Base-by-base conservation (phyloP, 139 green algal species). In the Tetradesmus obliquus region DNA sequence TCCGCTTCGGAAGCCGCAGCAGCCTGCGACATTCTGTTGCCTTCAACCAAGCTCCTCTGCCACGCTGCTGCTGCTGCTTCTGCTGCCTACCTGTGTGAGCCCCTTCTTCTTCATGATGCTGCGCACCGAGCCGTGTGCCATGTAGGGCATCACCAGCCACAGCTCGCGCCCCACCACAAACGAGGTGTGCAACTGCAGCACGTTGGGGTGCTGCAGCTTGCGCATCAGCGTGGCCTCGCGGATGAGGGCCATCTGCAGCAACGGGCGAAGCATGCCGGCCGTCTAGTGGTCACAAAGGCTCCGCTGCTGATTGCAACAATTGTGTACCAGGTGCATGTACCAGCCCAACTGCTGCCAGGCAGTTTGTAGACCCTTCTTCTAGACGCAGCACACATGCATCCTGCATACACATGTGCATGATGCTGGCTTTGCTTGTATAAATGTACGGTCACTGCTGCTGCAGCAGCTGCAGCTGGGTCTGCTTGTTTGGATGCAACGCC, bases 81-180 rank as follows among this genome's bases (percentile, higher is more conserved):
- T 58, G 79, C n/a, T 17, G n/a, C 74, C n/a, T 3, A 82, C 74
- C 74, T 82, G n/a, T 82, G n/a, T 15, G 1, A 82, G 24, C 0
- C n/a, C 74, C n/a, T 80, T 1, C 55, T 66, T 54, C n/a, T 76
- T 80, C 57, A 89, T 76, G 62, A 80, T 55, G 58, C 22, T 76
- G 22, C 24, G 20, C 85, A 69, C 86, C 10, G 45, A 66, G 55
- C 62, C 24, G 54, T 98, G 96, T 6, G 94, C 66, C 8, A 98
- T 93, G 83, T 96, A 98, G 1, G 97, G 97, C 96, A 98, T 97
- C 13, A 99, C 97, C 95, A 99, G 98, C 97, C 97, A 99, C 84
- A 99, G 93, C 87, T 98, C 95, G 58, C 98, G 91, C 72, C 95
- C 95, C 81, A 95, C 89, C 10, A 99, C 97, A 88, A 99, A 99